Evolutionary conservation across 2,329 filamentous ascomycete genomes (phyloP), one percentile per base, ranked within the genome.

Genomic region (Chrysosphaeria jannelii): DNA sequence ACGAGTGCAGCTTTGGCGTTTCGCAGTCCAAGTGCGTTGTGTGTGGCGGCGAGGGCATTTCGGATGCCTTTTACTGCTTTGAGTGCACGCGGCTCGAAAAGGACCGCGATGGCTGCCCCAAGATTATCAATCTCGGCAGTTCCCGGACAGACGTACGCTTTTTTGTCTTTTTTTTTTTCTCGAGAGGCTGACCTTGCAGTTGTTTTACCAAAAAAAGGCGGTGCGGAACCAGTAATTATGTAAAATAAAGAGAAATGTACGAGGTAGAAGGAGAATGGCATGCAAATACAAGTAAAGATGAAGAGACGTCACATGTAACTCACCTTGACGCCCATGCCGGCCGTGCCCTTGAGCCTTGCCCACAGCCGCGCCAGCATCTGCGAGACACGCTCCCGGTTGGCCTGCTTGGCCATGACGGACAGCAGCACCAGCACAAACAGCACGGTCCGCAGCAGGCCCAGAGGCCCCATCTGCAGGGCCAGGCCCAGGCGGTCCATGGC

Each of bases 1-100:
- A 97, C 53, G 85, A 97, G 51, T 97, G 85, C 57, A 79, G 74
- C 43, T 97, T 97, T 45, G 85, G 85, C 41, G 97, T 97, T 57
- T 97, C 91, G 54, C 85, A 93, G 51, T 97, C 97, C 54, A 97
- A 97, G 48, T 97, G 85, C 44, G 78, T 97, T 35, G 85, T 97
- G 20, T 97, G 85, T 47, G 85, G 85, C 43, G 85, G 85, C 36
- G 85, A 35, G 50, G 85, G 85, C 14, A 97, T 97, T 43, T 85
- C 72, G 16, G 85, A 97, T 44, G 85, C 85, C 23, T 93, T 93
- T 47, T 97, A 97, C 53, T 97, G 85, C 54, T 93, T 93, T 41
- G 85, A 97, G 48, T 97, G 85, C 44, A 97, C 85, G 28, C 61
- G 85, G 6, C 51, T 97, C 10, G 85, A 97, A 44, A 97, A 93